These are phyloP conservation scores for Hyparrhenia diplandra DNA, from an alignment of 176 grass and related monocot genomes.

Conservation along the genomic window DNA sequence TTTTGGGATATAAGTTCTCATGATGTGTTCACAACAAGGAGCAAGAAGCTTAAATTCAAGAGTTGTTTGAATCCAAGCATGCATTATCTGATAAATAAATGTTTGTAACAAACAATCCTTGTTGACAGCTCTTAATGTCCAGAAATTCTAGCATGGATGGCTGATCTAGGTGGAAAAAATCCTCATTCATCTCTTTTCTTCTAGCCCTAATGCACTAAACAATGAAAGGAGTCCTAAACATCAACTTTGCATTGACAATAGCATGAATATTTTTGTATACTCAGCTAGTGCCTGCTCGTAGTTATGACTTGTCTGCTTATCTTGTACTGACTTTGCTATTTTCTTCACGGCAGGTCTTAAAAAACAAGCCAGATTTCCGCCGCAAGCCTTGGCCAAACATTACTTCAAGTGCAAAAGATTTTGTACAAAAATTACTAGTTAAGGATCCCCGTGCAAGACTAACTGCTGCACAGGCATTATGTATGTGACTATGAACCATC, in stretches of 20 bases:
- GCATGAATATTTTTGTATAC: constrained; percentile 10
- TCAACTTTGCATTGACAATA: constrained; percentile 23
- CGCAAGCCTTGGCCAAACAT: constrained; percentile 90
- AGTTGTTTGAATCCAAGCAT: neutral
- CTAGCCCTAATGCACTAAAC: neutral
- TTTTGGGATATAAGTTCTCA: neutral
- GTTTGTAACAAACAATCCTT: neutral
- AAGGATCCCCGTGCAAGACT: constrained; percentile 93
- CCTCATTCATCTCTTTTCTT: neutral
- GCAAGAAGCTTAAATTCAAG: neutral
- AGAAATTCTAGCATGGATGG: neutral
- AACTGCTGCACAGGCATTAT: constrained; percentile 94
- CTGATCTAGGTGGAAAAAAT: neutral
- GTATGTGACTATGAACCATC: constrained; percentile 61
- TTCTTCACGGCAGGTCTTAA: constrained; percentile 69
- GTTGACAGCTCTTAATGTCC: neutral
- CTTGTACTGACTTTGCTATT: neutral
- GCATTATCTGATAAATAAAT: constrained; percentile 6
- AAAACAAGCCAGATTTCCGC: constrained; percentile 87
- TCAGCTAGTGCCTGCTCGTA: constrained; percentile 4
- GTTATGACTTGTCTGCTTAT: constrained; percentile 5
- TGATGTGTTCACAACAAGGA: neutral
- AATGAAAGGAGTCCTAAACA: neutral
- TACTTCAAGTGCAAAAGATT: constrained; percentile 90
- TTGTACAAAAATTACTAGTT: constrained; percentile 91